Evolutionary conservation across 345 rosid genomes (phyloP).

Genomic region (Eucalyptus erythrocorys): DNA sequence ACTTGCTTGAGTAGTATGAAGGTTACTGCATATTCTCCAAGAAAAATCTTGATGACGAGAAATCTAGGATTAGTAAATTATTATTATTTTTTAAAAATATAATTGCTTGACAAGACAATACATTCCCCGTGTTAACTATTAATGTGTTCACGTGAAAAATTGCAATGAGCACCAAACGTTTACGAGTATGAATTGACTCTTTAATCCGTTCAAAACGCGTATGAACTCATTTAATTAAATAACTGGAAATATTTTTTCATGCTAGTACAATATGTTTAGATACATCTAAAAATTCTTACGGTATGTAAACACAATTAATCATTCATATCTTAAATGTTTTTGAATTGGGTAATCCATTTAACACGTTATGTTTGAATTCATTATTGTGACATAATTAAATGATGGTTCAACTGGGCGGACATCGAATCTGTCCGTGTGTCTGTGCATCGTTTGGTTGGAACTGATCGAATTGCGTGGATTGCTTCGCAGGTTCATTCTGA

Average conservation of each 20-base stretch:
- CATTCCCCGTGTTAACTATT: neutral
- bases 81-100: neutral
- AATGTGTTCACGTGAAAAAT: neutral
- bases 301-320: neutral
- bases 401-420: neutral
- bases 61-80: neutral
- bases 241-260: neutral
- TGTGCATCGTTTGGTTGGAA: neutral
- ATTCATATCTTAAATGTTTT: neutral
- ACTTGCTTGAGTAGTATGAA: too few species aligned
- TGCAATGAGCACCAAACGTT: neutral
- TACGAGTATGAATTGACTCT: neutral
- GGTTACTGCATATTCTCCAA: neutral
- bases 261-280: too few species aligned
- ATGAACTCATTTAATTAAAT: neutral
- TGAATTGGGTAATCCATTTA: neutral
- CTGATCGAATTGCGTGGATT: neutral
- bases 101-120: neutral
- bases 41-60: neutral
- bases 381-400: neutral
- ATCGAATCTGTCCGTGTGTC: neutral
- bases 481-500: slow-evolving; percentile 65
- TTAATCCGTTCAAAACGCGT: neutral
- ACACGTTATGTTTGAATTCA: neutral
- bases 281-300: neutral